Conservation (phyloP, 2,329 filamentous ascomycete genomes). For the Kalaharituber pfeilii region DNA sequence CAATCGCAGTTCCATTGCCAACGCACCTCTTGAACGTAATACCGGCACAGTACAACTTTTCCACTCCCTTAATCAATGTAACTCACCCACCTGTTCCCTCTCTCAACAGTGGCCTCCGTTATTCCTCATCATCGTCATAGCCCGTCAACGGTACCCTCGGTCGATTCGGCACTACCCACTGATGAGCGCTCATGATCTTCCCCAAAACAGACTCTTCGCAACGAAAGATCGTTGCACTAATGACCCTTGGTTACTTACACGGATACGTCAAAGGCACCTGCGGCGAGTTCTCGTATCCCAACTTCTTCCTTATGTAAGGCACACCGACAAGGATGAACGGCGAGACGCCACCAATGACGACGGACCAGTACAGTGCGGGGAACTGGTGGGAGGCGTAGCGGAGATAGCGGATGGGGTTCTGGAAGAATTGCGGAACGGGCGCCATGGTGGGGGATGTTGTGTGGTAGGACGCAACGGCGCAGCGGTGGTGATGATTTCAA, state of each 20-base stretch:
- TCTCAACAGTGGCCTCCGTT: no score
- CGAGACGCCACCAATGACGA: constrained; percentile 54
- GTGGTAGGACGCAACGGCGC: no score
- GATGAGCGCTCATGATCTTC: background rate
- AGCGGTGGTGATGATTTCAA: no score
- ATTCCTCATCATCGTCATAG: background rate
- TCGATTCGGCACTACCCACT: constrained; percentile 13
- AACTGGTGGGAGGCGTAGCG: constrained; percentile 77
- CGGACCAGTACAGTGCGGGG: constrained; percentile 80
- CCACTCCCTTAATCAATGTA: no score
- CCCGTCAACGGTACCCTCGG: constrained; percentile 3
- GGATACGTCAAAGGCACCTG: constrained; percentile 82
- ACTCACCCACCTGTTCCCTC: no score
- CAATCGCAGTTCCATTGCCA: no score
- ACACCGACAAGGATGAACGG: constrained; percentile 53
- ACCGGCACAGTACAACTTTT: no score
- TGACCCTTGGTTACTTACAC: constrained; percentile 40
- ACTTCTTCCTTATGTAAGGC: constrained; percentile 51
- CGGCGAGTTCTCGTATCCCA: constrained; percentile 57
- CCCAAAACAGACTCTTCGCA: background rate
- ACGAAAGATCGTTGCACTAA: background rate
- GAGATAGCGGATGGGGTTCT: constrained; percentile 63
- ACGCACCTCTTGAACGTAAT: no score
- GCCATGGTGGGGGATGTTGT: no score
- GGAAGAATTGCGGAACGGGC: constrained; percentile 61